These are phyloP conservation scores for Cryptosporidium parvum DNA, from an alignment of 169 alveolate genomes.

Conservation along the genomic window DNA sequence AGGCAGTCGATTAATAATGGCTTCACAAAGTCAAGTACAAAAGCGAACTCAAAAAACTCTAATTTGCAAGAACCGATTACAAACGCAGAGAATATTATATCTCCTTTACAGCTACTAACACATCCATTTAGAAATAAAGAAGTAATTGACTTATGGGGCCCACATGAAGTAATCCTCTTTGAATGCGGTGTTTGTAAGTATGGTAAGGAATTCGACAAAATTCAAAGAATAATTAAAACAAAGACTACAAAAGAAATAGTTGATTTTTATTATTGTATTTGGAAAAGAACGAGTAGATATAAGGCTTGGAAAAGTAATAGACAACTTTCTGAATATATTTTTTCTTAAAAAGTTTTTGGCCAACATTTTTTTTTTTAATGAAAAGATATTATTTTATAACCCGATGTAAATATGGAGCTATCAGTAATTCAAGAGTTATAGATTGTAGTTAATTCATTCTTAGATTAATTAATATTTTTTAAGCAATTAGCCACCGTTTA, in stretches of 20 bases:
- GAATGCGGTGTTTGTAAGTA: constrained; percentile 86
- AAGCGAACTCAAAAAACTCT: constrained; percentile 2
- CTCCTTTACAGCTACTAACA: constrained; percentile 79
- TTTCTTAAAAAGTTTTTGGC: background rate
- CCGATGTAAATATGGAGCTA: background rate
- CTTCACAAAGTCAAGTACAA: constrained; percentile 11
- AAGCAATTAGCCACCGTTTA: no score
- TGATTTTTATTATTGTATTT: constrained; percentile 84
- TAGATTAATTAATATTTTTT: background rate
- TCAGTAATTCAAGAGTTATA: background rate
- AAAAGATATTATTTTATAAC: no score
- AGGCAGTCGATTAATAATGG: background rate
- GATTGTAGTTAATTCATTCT: no score
- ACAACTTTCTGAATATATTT: constrained; percentile 75
- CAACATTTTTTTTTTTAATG: no score
- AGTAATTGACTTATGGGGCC: constrained; percentile 88
- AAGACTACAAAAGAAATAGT: constrained; percentile 85
- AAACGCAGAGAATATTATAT: constrained; percentile 55
- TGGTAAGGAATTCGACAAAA: constrained; percentile 86
- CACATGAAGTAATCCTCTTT: constrained; percentile 85
- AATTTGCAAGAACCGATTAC: constrained; percentile 7
- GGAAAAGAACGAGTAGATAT: constrained; percentile 87
- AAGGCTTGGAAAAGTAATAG: constrained; percentile 85
- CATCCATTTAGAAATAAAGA: constrained; percentile 79
- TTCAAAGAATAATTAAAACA: constrained; percentile 83